Percentiles rank a stretch among this genome's conserved stretches.
These are phyloP conservation scores for Saturnispora sanitii DNA, from an alignment of 805 yeast species.

Conservation along the genomic window DNA sequence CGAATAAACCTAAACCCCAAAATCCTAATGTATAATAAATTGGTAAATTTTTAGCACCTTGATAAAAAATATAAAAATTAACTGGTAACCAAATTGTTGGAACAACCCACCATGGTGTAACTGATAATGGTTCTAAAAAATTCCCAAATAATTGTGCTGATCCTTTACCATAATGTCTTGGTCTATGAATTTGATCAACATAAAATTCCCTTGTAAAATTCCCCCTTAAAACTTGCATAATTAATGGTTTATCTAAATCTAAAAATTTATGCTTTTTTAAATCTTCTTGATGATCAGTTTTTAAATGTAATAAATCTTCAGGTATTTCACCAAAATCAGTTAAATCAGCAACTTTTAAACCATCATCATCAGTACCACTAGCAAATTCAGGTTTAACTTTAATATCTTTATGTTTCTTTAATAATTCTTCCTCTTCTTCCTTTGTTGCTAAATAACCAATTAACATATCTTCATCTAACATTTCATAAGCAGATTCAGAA, in stretches of 20 bases:
- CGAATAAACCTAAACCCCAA: conserved; percentile 72
- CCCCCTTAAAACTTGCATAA: conserved; percentile 69
- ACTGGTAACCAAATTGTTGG: conserved; percentile 85
- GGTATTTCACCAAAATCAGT: conserved; percentile 59
- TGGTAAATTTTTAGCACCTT: conserved; percentile 46
- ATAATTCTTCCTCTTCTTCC: conserved; percentile 63
- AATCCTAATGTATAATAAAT: conserved; percentile 39
- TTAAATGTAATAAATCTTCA: conserved; percentile 60
- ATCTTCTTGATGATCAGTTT: conserved; percentile 71
- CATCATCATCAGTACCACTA: conserved; percentile 14
- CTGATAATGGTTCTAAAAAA: conserved; percentile 81
- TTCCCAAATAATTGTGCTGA: conserved; percentile 95
- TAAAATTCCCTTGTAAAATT: conserved; percentile 81
- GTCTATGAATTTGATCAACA: conserved; percentile 93
- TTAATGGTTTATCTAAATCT: conserved; percentile 73
- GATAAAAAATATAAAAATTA: conserved; percentile 49
- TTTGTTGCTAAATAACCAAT: conserved; percentile 78
- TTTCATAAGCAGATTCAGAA: conserved; percentile 80
- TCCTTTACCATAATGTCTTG: conserved; percentile 95
- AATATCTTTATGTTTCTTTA: conserved; percentile 44
- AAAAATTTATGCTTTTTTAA: conserved; percentile 70
- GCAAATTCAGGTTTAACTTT: conserved; percentile 29
- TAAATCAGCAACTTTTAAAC: conserved; percentile 32
- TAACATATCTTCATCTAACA: conserved; percentile 72
- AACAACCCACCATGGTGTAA: conserved; percentile 92